phyloP scores from a whole-genome alignment of 352 stramenopile genomes.

The Phytophthora idaei region DNA sequence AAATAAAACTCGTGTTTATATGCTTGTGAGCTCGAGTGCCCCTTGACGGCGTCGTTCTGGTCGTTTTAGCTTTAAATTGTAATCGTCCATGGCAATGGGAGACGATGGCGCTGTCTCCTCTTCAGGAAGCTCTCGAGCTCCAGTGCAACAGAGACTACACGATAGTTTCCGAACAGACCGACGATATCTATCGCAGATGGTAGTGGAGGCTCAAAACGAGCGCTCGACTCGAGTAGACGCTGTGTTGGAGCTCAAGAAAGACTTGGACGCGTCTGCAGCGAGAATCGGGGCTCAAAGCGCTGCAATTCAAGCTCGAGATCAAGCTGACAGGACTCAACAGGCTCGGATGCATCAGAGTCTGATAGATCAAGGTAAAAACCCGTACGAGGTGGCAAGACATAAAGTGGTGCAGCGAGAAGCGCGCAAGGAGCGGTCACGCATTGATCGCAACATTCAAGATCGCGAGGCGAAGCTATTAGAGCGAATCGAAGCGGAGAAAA shows the following conservation, averaged over 20 bases:
- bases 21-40: neutral
- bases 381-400: constrained; percentile 71
- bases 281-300: constrained; percentile 58
- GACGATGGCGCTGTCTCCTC: neutral
- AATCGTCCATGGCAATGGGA: constrained; percentile 12
- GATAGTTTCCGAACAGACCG: constrained; percentile 54
- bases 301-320: constrained; percentile 26
- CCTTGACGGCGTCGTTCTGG: constrained; percentile 20
- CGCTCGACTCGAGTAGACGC: constrained; percentile 50
- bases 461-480: constrained; percentile 58
- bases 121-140: constrained; percentile 19
- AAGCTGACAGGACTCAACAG: constrained; percentile 41
- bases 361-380: constrained; percentile 74
- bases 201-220: constrained; percentile 34
- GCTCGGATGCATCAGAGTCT: constrained; percentile 53
- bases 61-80: constrained; percentile 1
- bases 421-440: constrained; percentile 36
- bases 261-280: constrained; percentile 52
- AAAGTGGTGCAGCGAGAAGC: constrained; percentile 48
- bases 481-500: constrained; percentile 60
- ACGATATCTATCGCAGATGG: constrained; percentile 55
- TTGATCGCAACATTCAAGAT: constrained; percentile 59
- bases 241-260: constrained; percentile 64
- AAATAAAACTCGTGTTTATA: constrained; percentile 3
- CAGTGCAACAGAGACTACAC: constrained; percentile 53